Evolutionary conservation across 345 rosid genomes (phyloP).

Genomic region (Erodium maritimum): DNA sequence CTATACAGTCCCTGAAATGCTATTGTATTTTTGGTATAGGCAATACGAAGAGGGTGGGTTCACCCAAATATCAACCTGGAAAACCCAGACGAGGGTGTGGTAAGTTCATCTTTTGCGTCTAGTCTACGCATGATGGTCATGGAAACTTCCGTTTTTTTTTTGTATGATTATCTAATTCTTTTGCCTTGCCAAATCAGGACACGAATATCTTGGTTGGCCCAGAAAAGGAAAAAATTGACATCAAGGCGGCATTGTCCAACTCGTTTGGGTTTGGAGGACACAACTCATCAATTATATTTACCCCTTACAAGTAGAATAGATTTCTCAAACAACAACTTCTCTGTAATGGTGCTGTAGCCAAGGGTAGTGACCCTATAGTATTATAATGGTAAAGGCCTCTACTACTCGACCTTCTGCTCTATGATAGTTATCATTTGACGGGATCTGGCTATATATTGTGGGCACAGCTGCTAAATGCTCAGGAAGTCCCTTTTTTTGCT

Average conservation of each 20-base stretch:
- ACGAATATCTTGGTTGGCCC: slow-evolving; percentile 60
- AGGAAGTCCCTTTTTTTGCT: too few species aligned
- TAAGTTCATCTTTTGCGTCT: slow-evolving; percentile 18
- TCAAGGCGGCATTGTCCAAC: slow-evolving; percentile 79
- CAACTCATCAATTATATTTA: slow-evolving; percentile 87
- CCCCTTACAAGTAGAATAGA: slow-evolving; percentile 59
- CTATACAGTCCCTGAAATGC: slow-evolving; percentile 3
- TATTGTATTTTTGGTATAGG: slow-evolving; percentile 30
- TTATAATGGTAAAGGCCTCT: too few species aligned
- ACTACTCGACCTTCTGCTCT: too few species aligned
- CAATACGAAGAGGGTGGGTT: slow-evolving; percentile 42
- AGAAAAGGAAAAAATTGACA: slow-evolving; percentile 65
- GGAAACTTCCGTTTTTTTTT: background rate
- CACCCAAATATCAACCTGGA: background rate
- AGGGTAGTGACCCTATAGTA: background rate
- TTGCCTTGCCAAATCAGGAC: slow-evolving; percentile 35
- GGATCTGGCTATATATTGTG: too few species aligned
- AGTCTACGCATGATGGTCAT: background rate
- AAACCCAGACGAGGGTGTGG: slow-evolving; percentile 9
- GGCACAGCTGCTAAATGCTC: too few species aligned
- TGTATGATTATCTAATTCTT: slow-evolving; percentile 3
- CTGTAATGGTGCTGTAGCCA: slow-evolving; percentile 5
- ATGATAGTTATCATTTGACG: too few species aligned
- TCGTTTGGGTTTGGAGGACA: slow-evolving; percentile 96
- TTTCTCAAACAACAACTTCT: slow-evolving; percentile 3